Evolutionary conservation across 306 rosid genomes (phyloP), one percentile per base, ranked within the genome.

Genomic region (Cicer judaicum): DNA sequence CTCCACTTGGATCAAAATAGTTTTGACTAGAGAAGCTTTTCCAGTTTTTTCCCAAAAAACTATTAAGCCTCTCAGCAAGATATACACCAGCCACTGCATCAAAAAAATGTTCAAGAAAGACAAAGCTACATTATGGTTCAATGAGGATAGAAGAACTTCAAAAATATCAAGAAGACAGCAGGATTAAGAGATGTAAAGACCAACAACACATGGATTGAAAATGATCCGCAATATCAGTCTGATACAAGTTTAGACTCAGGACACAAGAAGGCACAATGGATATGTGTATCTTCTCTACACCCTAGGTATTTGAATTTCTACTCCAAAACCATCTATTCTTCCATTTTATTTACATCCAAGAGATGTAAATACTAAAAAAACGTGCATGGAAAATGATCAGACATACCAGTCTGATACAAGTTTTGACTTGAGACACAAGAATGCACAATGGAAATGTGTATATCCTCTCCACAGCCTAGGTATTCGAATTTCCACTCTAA

Each of bases 71-170:
- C 91, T 92, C 96, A 18, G 97, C 97, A 66, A 94, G 79, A 85
- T 87, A 94, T 48, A 92, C 99, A 79, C 97, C 96, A 69, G 76
- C 87, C 96, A 92, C 99, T 94, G 90, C 83, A 84, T 29, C 76
- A 85, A 13, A 80, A 81, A 41, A 38, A 60, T 39, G 14, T 60
- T 16, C n/a, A 44, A 19, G 64, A 79, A 70, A 84, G 84, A 64
- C 1, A 36, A 48, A 48, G 10, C 41, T 67, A 55, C 72, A 44
- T 46, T 68, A 67, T 43, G 16, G 16, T 71, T 72, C 36, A 49
- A 62, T 15, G 21, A 72, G 44, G 39, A 73, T 70, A 59, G 21
- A 68, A 44, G 15, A 65, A 66, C 42, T 65, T 71, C 7, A 59
- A 36, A 59, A 64, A 62, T 52, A 55, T 24, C 16, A 11, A 46